These are phyloP conservation scores for Fusarium pseudocircinatum DNA, from an alignment of 2,329 filamentous ascomycete genomes.

Conservation along the genomic window DNA sequence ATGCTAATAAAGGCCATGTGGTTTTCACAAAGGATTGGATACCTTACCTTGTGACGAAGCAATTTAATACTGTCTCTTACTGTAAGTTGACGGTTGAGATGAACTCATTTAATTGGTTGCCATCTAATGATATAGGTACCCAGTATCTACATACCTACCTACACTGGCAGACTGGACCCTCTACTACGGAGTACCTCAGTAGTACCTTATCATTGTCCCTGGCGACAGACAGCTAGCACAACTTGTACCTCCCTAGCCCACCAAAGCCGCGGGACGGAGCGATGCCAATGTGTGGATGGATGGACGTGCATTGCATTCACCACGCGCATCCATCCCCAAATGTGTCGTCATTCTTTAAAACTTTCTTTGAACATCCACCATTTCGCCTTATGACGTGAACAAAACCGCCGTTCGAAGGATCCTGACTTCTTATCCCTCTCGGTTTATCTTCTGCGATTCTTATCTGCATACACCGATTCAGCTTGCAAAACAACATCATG, in stretches of 20 bases:
- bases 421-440: background rate
- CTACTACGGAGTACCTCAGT: background rate
- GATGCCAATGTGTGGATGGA: background rate
- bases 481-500: constrained; percentile 55
- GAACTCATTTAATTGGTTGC: background rate
- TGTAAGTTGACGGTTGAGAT: background rate
- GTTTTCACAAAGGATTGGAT: background rate
- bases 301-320: constrained; percentile 12
- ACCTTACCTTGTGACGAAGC: background rate
- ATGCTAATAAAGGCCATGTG: background rate
- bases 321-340: constrained; percentile 12
- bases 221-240: constrained; percentile 3
- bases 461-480: background rate
- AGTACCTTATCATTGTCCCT: constrained; percentile 6
- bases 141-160: background rate
- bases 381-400: background rate
- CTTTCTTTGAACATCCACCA: constrained; percentile 1
- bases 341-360: constrained; percentile 29
- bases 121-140: background rate
- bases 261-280: background rate
- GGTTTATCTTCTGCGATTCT: background rate
- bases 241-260: background rate
- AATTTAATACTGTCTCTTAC: background rate
- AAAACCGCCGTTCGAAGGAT: background rate
- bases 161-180: background rate